Evolutionary conservation across 2,329 filamentous ascomycete species (phyloP).

Genomic region (Microcyclosporella mali): DNA sequence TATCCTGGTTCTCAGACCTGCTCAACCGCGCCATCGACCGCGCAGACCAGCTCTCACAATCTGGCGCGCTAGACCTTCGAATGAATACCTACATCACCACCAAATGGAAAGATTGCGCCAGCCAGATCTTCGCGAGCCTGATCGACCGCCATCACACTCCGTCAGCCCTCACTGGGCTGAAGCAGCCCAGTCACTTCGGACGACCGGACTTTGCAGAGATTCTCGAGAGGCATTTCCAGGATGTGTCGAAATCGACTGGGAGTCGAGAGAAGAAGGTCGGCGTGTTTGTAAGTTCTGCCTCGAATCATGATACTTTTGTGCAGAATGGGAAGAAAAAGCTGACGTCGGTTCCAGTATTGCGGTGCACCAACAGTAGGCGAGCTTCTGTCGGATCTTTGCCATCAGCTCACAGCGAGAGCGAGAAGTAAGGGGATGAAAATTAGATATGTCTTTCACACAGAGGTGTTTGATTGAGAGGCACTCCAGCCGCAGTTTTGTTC

Average conservation of each 20-base stretch:
- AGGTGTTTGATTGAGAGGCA: conserved; percentile 44
- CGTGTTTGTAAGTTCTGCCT: conserved; percentile 35
- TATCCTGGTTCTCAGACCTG: conserved; percentile 53
- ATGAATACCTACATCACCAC: conserved; percentile 54
- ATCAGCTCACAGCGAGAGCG: conserved; percentile 46
- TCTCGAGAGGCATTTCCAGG: conserved; percentile 50
- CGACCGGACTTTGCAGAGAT: conserved; percentile 50
- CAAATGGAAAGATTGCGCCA: conserved; percentile 47
- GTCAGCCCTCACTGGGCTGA: conserved; percentile 49
- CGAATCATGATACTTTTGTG: too few relatives aligned
- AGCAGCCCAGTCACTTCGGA: conserved; percentile 51
- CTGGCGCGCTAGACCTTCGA: conserved; percentile 46
- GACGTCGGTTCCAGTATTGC: conserved; percentile 29
- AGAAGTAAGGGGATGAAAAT: conserved; percentile 48
- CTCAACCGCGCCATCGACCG: conserved; percentile 41
- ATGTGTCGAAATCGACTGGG: conserved; percentile 40
- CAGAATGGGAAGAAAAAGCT: too few relatives aligned
- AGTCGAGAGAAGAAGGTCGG: conserved; percentile 41
- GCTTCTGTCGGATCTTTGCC: conserved; percentile 50
- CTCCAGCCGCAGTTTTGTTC: not conserved
- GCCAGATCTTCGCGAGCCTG: conserved; percentile 52
- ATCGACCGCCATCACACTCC: conserved; percentile 52
- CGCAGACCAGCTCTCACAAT: conserved; percentile 23
- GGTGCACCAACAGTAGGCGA: conserved; percentile 52
- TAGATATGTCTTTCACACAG: conserved; percentile 54